Evolutionary conservation across 257 asterid genomes (phyloP), one percentile per base, ranked within the genome.

Genomic region (Datura wrightii): DNA sequence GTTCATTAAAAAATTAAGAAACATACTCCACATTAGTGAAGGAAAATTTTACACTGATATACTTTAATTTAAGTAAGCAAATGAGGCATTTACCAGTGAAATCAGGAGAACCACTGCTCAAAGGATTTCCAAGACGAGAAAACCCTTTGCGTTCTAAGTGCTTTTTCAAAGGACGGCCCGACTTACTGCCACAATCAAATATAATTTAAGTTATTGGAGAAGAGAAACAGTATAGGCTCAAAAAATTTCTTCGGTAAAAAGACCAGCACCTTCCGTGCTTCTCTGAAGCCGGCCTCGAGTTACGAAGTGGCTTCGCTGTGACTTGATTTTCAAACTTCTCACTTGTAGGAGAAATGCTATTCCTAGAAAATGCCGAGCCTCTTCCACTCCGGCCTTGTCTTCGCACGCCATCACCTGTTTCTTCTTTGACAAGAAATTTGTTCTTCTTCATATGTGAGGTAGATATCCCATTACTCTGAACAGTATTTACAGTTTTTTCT

Each of bases 301-400:
- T 92, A 60, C 93, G 94, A 80, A 89, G 83, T 85, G 99, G 99
- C 88, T 95, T 97, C 84, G 89, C 82, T 44, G 93, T 86, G 24
- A 87, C 89, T 84, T 84, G 86, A 87, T 67, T 90, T 87, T 95
- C 99, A 90, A 90, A 56, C 87, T 92, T 93, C 76, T 94, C 99
- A 80, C 92, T 88, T 50, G 89, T 90, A 3, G 98, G 98, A 55
- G 99, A 94, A 88, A 89, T 88, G 88, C 97, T 93, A 84, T 92
- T 88, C 93, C 98, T 90, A 69, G 99, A 93, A 93, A 93, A 90
- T 10, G 96, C 94, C 15, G 93, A 87, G 41, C 90, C 92, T 89
- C 99, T 93, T 82, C 97, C 98, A 89, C 91, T 97, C 55, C 97
- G 95, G 65, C 97, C 97, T 87, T 94, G 99, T 89, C 98, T 93